These are phyloP conservation scores for Pholiota adiposa DNA, from an alignment of 1,284 basidiomycete species.

Conservation along the genomic window DNA sequence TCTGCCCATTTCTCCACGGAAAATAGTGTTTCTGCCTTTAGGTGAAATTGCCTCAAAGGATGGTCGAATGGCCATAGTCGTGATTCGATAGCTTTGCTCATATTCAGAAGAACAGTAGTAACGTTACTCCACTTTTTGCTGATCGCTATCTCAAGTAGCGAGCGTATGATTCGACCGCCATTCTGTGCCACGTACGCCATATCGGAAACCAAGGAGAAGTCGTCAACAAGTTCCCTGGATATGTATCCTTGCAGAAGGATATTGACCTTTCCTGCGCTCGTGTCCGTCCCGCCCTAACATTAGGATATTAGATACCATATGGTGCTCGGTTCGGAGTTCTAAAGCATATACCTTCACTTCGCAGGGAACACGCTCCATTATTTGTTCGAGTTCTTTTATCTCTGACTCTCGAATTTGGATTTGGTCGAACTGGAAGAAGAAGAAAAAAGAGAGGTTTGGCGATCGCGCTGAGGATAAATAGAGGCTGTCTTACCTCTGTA, in stretches of 20 bases:
- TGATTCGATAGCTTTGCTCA: constrained; percentile 94
- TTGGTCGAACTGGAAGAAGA: constrained; percentile 98
- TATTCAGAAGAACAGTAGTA: constrained; percentile 81
- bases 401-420: constrained; percentile 94
- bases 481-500: constrained; percentile 70
- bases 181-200: constrained; percentile 94
- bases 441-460: constrained; percentile 7
- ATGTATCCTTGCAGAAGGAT: constrained; percentile 94
- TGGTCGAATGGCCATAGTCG: constrained; percentile 97
- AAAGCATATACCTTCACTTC: constrained; percentile 77
- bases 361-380: constrained; percentile 79
- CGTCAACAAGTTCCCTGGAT: constrained; percentile 81
- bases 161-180: constrained; percentile 91
- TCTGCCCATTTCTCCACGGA: constrained; percentile 85
- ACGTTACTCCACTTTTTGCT: constrained; percentile 91
- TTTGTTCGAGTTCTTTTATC: constrained; percentile 77
- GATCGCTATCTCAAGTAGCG: constrained; percentile 93
- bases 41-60: constrained; percentile 81
- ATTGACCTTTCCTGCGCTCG: constrained; percentile 89
- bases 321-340: constrained; percentile 18
- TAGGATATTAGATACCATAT: constrained; percentile 5
- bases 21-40: constrained; percentile 83
- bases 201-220: constrained; percentile 97
- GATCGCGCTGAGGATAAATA: neutral
- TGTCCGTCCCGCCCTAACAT: constrained; percentile 73